phyloP scores from a whole-genome alignment of 1,139 yeast species.

The Zhuliangozyma parablackwelliae region DNA sequence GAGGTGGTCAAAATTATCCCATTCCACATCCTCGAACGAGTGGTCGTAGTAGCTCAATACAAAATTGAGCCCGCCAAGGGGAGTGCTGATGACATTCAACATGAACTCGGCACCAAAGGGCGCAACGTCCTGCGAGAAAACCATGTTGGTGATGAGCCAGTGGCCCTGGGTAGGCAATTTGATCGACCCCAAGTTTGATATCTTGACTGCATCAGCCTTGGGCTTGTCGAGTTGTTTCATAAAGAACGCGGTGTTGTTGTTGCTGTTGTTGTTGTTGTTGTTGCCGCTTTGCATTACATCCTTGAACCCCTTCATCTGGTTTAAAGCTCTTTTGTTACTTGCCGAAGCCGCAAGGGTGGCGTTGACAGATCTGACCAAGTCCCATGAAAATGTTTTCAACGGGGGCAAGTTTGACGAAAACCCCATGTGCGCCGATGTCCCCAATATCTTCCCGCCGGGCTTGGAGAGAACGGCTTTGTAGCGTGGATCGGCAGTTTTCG shows the following conservation, averaged over 20 bases:
- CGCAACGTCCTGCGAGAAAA: conserved; percentile 37
- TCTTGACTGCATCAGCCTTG: conserved; percentile 30
- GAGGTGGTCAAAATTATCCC: conserved; percentile 22
- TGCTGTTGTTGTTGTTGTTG: conserved; percentile 12
- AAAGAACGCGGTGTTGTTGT: conserved; percentile 19
- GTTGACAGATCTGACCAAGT: conserved; percentile 21
- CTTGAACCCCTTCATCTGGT: conserved; percentile 18
- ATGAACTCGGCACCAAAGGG: conserved; percentile 35
- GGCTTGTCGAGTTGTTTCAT: conserved; percentile 20
- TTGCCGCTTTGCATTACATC: conserved; percentile 3
- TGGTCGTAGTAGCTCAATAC: conserved; percentile 29
- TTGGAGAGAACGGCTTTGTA: conserved; percentile 16
- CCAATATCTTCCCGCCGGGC: conserved; percentile 25
- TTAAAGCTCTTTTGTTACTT: conserved; percentile 22
- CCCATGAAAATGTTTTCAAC: conserved; percentile 32
- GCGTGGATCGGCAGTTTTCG: conserved; percentile 13
- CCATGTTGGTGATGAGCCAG: conserved; percentile 28
- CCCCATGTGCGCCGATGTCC: conserved; percentile 34
- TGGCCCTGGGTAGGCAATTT: conserved; percentile 13
- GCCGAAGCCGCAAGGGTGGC: conserved; percentile 16
- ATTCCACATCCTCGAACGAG: conserved; percentile 18
- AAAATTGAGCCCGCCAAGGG: conserved; percentile 32
- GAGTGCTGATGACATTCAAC: conserved; percentile 29
- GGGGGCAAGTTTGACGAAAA: conserved; percentile 29
- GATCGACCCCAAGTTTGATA: conserved; percentile 38